phyloP scores from a whole-genome alignment of 2,329 filamentous ascomycete species.

The Apiospora hydei region DNA sequence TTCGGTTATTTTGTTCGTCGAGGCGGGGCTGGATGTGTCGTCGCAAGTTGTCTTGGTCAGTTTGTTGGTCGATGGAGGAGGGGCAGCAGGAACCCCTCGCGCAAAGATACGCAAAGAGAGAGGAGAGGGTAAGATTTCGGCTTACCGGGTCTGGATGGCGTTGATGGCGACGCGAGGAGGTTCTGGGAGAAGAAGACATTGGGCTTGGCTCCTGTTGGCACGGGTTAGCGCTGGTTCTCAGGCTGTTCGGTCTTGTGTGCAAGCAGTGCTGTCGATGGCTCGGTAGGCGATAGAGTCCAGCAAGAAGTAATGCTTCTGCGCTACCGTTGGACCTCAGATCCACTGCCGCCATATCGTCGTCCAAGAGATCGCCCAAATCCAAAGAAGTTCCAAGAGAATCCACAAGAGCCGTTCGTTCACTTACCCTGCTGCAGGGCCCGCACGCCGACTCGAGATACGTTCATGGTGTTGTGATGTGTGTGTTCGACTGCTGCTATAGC shows the following conservation, averaged over 20 bases:
- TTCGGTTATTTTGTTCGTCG: constrained; percentile 64
- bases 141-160: constrained; percentile 56
- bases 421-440: constrained; percentile 66
- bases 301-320: background rate
- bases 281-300: constrained; percentile 15
- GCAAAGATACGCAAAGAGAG: too few relatives aligned
- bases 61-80: background rate
- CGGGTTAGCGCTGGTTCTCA: constrained; percentile 25
- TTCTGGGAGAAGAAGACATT: constrained; percentile 56
- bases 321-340: background rate
- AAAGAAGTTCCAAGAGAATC: constrained; percentile 1
- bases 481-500: constrained; percentile 22
- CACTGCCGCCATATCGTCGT: background rate
- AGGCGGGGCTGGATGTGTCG: constrained; percentile 52
- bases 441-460: constrained; percentile 63
- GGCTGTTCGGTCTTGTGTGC: background rate
- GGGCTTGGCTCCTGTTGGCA: constrained; percentile 47
- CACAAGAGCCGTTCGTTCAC: constrained; percentile 33
- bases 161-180: constrained; percentile 54
- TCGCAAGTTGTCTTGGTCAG: background rate
- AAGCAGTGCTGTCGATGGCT: background rate
- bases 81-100: background rate
- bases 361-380: constrained; percentile 22
- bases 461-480: constrained; percentile 50
- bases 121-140: constrained; percentile 18